These are phyloP conservation scores for Cenchrus purpureus DNA, from an alignment of 176 grass and related monocot species.

Conservation along the genomic window DNA sequence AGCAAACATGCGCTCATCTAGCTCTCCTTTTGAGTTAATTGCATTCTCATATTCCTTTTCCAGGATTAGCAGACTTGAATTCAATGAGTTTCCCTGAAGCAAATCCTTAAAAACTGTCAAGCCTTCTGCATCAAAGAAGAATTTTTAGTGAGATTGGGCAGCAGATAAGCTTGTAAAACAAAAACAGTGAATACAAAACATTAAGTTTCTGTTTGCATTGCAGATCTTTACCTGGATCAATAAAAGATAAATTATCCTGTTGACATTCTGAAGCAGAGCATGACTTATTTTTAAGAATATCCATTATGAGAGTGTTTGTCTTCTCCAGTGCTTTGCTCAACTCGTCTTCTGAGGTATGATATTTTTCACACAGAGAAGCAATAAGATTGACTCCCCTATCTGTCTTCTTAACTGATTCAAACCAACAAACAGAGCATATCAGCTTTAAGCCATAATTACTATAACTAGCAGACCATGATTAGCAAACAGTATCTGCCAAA, in stretches of 20 bases:
- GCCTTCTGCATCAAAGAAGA: slow-evolving; percentile 61
- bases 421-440: slow-evolving; percentile 24
- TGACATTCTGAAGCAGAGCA: slow-evolving; percentile 53
- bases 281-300: slow-evolving; percentile 86
- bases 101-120: slow-evolving; percentile 88
- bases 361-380: slow-evolving; percentile 86
- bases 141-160: slow-evolving; percentile 17
- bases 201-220: slow-evolving; percentile 9
- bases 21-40: slow-evolving; percentile 77
- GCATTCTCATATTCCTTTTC: slow-evolving; percentile 86
- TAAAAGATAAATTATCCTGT: slow-evolving; percentile 59
- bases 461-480: slow-evolving; percentile 11
- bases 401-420: slow-evolving; percentile 82
- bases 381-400: slow-evolving; percentile 82
- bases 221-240: slow-evolving; percentile 71
- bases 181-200: slow-evolving; percentile 21
- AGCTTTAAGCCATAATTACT: slow-evolving; percentile 27
- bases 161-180: slow-evolving; percentile 26
- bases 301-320: slow-evolving; percentile 71
- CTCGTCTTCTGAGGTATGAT: slow-evolving; percentile 89
- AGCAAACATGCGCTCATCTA: slow-evolving; percentile 92
- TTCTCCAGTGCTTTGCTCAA: slow-evolving; percentile 78
- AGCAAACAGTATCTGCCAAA: slow-evolving; percentile 25
- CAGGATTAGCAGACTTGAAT: slow-evolving; percentile 70
- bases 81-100: slow-evolving; percentile 66